These are phyloP conservation scores for Ceratocystis cubensis DNA, from an alignment of 2,329 filamentous ascomycete species.

Conservation along the genomic window DNA sequence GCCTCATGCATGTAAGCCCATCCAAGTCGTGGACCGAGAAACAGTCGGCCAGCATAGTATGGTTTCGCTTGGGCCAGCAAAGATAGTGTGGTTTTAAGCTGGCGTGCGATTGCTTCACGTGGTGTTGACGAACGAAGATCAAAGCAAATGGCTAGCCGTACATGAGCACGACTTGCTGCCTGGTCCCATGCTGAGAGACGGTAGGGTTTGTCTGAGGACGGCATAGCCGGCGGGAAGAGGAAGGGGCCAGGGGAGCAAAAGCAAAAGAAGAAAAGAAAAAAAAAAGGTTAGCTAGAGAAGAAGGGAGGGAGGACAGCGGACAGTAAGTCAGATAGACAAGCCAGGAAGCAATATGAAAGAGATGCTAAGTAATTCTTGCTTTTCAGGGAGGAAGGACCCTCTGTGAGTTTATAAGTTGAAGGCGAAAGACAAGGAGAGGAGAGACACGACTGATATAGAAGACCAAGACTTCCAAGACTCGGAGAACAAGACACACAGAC, in stretches of 20 bases:
- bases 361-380: neutral
- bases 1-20: constrained; percentile 23
- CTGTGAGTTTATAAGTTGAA: neutral
- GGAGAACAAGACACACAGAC: neutral
- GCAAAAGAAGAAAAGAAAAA: neutral
- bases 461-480: neutral
- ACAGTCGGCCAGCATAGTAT: constrained; percentile 26
- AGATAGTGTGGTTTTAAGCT: constrained; percentile 23
- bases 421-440: neutral
- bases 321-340: neutral
- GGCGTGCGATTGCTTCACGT: constrained; percentile 13
- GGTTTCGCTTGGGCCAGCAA: constrained; percentile 24
- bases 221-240: neutral
- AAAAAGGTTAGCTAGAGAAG: too few species aligned
- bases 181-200: constrained; percentile 23
- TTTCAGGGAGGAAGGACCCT: neutral
- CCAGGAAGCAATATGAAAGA: neutral
- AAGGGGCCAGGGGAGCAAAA: neutral
- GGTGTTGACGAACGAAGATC: constrained; percentile 20
- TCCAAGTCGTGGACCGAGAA: constrained; percentile 22
- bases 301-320: neutral
- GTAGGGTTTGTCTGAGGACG: constrained; percentile 13
- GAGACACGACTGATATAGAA: neutral
- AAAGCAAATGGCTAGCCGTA: constrained; percentile 25
- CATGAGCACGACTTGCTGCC: constrained; percentile 20